These are phyloP conservation scores for Malus asiatica DNA, from an alignment of 306 rosid genomes.

Conservation along the genomic window DNA sequence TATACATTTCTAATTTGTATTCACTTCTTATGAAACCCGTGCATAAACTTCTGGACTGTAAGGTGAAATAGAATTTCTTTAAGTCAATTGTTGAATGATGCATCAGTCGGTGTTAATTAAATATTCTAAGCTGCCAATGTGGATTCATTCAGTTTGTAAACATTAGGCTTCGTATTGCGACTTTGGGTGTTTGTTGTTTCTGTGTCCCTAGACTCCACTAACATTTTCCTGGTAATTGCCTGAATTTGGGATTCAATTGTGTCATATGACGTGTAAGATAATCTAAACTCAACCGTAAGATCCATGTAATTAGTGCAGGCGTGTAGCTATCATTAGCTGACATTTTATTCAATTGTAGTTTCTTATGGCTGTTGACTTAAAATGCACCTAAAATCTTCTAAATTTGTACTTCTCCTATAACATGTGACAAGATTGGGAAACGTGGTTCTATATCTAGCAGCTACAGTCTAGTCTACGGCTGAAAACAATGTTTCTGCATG, in stretches of 20 bases:
- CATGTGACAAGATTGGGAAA: constrained; percentile 6
- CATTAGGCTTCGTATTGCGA: neutral
- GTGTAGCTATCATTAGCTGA: neutral
- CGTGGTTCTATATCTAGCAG: neutral
- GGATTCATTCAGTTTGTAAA: neutral
- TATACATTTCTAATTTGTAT: neutral
- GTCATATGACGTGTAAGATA: neutral
- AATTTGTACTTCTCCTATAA: neutral
- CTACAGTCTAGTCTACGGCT: constrained; percentile 23
- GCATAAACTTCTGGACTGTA: neutral
- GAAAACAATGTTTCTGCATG: constrained; percentile 22
- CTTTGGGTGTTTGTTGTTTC: neutral
- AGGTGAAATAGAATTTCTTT: neutral
- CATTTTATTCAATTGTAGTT: neutral
- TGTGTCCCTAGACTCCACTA: neutral
- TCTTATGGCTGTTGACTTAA: neutral
- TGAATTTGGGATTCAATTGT: neutral
- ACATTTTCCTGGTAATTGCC: neutral
- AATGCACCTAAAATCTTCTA: neutral
- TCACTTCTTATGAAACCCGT: neutral
- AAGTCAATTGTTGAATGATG: neutral
- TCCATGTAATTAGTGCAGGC: neutral
- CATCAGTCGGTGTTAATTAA: neutral
- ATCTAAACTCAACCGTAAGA: neutral
- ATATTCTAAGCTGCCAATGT: neutral